Evolutionary conservation across 192 early-diverging fungal species (phyloP).

Genomic region (Oehlia diaphana): DNA sequence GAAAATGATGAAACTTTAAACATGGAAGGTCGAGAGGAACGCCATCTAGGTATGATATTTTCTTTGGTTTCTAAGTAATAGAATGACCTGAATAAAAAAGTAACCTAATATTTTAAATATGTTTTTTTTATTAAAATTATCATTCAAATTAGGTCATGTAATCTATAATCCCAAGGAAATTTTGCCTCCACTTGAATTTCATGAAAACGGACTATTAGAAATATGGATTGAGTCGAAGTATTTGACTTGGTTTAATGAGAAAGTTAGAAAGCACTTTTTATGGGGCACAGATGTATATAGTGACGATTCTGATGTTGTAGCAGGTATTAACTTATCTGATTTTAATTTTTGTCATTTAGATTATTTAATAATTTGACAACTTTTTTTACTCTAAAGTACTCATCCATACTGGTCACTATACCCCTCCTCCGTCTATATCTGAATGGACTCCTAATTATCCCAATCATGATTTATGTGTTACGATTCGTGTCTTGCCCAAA

Average conservation of each 20-base stretch:
- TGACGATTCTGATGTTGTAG: conserved; percentile 83
- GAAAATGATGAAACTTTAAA: conserved; percentile 38
- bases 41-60: conserved; percentile 31
- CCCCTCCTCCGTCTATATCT: conserved; percentile 24
- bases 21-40: conserved; percentile 34
- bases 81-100: too few relatives aligned
- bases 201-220: conserved; percentile 59
- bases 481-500: conserved; percentile 69
- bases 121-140: not conserved
- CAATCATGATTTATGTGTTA: conserved; percentile 67
- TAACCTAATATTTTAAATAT: too few relatives aligned
- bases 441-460: conserved; percentile 41
- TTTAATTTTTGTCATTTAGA: not conserved
- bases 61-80: too few relatives aligned
- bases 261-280: conserved; percentile 60
- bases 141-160: conserved; percentile 39
- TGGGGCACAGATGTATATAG: conserved; percentile 89
- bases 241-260: conserved; percentile 63
- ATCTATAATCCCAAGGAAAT: conserved; percentile 47
- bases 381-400: conserved; percentile 44
- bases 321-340: conserved; percentile 50
- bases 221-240: conserved; percentile 65
- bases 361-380: not conserved
- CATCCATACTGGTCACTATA: conserved; percentile 41
- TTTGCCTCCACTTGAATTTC: conserved; percentile 48